Evolutionary conservation across 2,329 filamentous ascomycete species (phyloP).

Genomic region (Camptophora hylomeconis): DNA sequence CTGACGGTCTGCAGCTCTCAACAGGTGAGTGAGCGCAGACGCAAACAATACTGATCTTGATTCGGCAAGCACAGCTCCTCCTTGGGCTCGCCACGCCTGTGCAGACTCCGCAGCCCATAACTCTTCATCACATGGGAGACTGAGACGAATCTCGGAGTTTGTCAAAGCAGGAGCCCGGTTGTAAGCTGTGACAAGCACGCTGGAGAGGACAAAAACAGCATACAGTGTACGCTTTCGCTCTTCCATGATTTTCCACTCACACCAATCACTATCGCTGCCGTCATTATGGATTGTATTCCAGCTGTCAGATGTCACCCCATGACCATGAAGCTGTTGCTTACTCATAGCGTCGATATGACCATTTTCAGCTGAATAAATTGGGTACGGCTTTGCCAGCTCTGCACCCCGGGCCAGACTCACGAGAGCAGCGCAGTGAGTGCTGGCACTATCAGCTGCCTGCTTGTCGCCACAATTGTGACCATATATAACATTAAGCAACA

Average conservation of each 20-base stretch:
- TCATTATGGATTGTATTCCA: slow-evolving; percentile 26
- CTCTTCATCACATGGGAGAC: slow-evolving; percentile 86
- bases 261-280: slow-evolving; percentile 60
- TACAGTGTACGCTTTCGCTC: slow-evolving; percentile 90
- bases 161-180: slow-evolving; percentile 84
- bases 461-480: slow-evolving; percentile 92
- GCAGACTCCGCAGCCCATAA: slow-evolving; percentile 74
- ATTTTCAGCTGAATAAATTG: slow-evolving; percentile 9
- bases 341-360: slow-evolving; percentile 23
- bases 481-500: slow-evolving; percentile 92
- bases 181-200: slow-evolving; percentile 79
- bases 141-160: slow-evolving; percentile 82
- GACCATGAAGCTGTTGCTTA: slow-evolving; percentile 25
- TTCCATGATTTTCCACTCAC: slow-evolving; percentile 76
- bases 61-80: slow-evolving; percentile 56
- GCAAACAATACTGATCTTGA: slow-evolving; percentile 68
- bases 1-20: slow-evolving; percentile 51
- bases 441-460: slow-evolving; percentile 78
- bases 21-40: slow-evolving; percentile 63
- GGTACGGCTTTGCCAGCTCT: slow-evolving; percentile 48
- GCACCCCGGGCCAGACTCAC: slow-evolving; percentile 84
- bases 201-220: slow-evolving; percentile 81
- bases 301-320: slow-evolving; percentile 31
- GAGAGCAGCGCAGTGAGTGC: slow-evolving; percentile 78
- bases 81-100: slow-evolving; percentile 66